Conservation (phyloP, 306 rosid species). For the Parietaria judaica region DNA sequence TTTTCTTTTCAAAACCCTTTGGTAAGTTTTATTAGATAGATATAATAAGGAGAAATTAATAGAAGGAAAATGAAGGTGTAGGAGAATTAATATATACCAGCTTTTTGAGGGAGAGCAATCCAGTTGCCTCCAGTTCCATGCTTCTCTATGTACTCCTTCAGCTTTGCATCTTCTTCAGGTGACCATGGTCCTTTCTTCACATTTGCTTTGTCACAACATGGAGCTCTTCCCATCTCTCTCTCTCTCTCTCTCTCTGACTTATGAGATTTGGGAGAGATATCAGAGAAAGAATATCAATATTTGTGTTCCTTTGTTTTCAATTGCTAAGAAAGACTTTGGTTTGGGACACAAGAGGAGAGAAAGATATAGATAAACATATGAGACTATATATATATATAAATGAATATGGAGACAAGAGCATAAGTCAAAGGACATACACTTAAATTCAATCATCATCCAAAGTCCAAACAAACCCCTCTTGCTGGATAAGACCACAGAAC, state of each 20-base stretch:
- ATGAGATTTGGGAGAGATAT: not conserved
- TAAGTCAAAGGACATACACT: constrained; percentile 55
- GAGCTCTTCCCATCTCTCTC: constrained; percentile 79
- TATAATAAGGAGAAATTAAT: no score
- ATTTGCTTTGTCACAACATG: constrained; percentile 89
- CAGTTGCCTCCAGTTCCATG: constrained; percentile 91
- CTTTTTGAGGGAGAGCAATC: constrained; percentile 87
- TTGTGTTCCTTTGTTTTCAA: not conserved
- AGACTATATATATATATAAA: constrained; percentile 3
- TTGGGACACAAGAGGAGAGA: constrained; percentile 7
- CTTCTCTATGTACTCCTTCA: constrained; percentile 53
- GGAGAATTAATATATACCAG: constrained; percentile 28
- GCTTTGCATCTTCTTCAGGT: constrained; percentile 85
- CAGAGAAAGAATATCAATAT: not conserved
- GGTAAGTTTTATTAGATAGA: no score
- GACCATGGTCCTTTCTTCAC: constrained; percentile 99
- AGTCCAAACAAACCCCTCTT: constrained; percentile 5
- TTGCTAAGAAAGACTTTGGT: constrained; percentile 7
- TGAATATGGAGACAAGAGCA: constrained; percentile 25
- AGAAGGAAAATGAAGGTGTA: no score
- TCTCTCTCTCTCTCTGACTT: not conserved
- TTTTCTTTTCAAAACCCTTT: no score
- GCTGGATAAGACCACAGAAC: constrained; percentile 28
- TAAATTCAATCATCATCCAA: constrained; percentile 31
- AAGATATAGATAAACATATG: not conserved